Evolutionary conservation across 2,329 filamentous ascomycete species (phyloP), one percentile per base, ranked within the genome.

Genomic region (Trematosphaeria pertusa): DNA sequence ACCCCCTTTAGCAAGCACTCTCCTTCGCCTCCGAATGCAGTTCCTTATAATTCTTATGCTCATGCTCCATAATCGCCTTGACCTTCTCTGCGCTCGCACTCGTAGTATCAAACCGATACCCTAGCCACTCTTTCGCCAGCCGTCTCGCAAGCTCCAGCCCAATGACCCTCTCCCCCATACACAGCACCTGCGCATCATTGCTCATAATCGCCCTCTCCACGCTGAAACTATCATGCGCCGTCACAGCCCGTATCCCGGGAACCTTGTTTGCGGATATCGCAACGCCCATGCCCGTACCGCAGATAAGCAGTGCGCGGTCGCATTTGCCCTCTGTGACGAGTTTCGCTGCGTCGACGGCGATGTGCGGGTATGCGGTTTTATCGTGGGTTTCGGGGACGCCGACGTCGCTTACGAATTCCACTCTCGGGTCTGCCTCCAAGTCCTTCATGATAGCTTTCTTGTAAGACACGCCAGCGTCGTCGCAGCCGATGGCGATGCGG

Each of bases 191-290:
- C 3, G 89, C 89, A 69, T 95, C 87, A 71, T 95, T 95, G 75
- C 87, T 91, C 63, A 93, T 74, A 9, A 95, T 82, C 15, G 87
- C 85, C 38, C 89, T 77, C 79, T 95, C 90, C 5, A 95, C 89
- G 45, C 82, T 87, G 77, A 92, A 96, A 57, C 85, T 87, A 69
- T 95, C 91, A 70, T 96, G 91, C 1, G 91, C 91, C 4, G 90
- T 95, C 14, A 95, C 91, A n/a, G 91, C 91, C 18, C 90, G 80
- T 51, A 95, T 84, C 5, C 90, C 90, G 46, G 85, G 87, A 55
- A 95, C 85, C 73, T 95, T 95, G 80, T 95, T 95, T 57, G 91
- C 91, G n/a, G 84, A 77, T 67, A 95, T 95, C 61, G 91, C 90
- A 6, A 96, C 91, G 15, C 91, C 91, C 6, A 96, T 81, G 0